A percentile compares a stretch with the other conserved stretches of the same genome.
phyloP scores from a whole-genome alignment of 441 rosid species.

The Erodium moschatum region DNA sequence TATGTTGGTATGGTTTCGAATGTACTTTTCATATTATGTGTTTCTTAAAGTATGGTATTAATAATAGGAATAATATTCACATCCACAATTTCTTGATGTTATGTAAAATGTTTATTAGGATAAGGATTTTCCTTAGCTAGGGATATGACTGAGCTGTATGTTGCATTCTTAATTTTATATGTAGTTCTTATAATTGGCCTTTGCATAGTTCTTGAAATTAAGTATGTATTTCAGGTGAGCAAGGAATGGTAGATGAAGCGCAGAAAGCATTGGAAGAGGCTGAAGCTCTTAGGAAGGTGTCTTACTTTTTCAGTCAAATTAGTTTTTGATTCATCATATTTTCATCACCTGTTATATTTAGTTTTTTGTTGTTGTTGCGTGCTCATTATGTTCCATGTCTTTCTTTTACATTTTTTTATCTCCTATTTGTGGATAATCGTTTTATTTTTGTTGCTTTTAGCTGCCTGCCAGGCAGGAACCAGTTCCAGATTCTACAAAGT shows the following conservation, averaged over 20 bases:
- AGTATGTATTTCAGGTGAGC: conserved; percentile 54
- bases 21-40: not conserved
- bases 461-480: conserved; percentile 81
- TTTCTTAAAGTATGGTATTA: not conserved
- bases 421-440: not conserved
- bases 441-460: conserved; percentile 34
- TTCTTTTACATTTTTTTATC: not conserved
- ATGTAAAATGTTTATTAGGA: not conserved
- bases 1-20: not conserved
- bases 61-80: not conserved
- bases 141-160: not conserved
- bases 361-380: not conserved
- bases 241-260: conserved; percentile 98
- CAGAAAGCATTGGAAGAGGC: conserved; percentile 97
- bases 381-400: not conserved
- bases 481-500: conserved; percentile 70
- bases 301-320: conserved; percentile 8
- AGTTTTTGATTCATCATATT: not conserved
- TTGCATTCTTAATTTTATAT: not conserved
- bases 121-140: not conserved
- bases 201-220: conserved; percentile 3
- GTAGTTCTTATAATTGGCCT: not conserved
- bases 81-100: not conserved
- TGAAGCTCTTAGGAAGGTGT: conserved; percentile 96
- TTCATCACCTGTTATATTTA: not conserved